Evolutionary conservation across 176 grass and related monocot genomes (phyloP).

Genomic region (Bonia amplexicaulis): DNA sequence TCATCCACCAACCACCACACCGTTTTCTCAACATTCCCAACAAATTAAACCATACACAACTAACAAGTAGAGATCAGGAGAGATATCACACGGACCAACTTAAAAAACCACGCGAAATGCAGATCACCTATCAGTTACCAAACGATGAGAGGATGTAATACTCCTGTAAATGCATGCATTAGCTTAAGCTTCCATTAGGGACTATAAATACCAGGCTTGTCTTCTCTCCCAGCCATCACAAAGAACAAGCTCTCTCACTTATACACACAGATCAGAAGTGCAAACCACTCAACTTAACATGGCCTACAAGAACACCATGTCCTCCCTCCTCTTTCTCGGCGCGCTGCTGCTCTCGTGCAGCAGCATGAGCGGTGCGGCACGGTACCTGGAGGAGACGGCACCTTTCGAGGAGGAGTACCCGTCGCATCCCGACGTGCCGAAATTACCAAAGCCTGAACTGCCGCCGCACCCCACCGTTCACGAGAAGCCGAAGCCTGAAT

Average conservation of each 20-base stretch:
- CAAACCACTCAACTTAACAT: neutral
- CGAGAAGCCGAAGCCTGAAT: neutral
- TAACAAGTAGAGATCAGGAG: neutral
- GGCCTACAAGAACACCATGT: slow-evolving; percentile 19
- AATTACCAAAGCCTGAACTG: neutral
- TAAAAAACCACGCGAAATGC: neutral
- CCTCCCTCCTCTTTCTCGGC: slow-evolving; percentile 1
- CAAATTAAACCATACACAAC: neutral
- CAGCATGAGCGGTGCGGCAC: slow-evolving; percentile 14
- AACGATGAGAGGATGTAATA: neutral
- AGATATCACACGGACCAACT: neutral
- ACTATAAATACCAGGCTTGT: slow-evolving; percentile 15
- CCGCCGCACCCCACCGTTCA: neutral
- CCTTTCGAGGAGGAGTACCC: slow-evolving; percentile 20
- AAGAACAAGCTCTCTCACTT: neutral
- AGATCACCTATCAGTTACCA: slow-evolving; percentile 17
- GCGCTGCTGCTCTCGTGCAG: slow-evolving; percentile 24
- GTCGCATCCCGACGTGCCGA: neutral
- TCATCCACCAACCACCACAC: neutral
- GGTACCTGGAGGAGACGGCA: slow-evolving; percentile 21
- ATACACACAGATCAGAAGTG: neutral
- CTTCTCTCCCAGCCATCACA: slow-evolving; percentile 5
- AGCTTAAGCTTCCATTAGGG: neutral
- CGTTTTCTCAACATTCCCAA: neutral
- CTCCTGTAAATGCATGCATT: neutral